Base-by-base conservation (phyloP, 2,329 filamentous ascomycete species). In the Pseudocercospora fijiensis region DNA sequence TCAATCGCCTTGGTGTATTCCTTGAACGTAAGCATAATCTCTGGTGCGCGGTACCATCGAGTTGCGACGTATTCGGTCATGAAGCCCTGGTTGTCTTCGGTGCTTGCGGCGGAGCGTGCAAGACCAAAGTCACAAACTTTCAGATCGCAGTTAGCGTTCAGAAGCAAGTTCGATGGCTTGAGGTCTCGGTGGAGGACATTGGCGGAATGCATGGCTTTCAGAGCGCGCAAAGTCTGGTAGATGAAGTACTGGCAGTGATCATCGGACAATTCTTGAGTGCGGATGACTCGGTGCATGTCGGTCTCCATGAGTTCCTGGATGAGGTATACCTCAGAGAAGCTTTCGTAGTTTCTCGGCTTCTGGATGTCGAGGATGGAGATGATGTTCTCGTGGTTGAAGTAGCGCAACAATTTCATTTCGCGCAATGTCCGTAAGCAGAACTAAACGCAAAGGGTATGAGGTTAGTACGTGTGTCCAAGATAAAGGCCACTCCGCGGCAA, bases 1-100 rank as follows among this genome's bases (percentile, higher is more conserved):
- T 99, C 95, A 75, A 99, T 99, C 49, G 95, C 95, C 81, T 98
- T 99, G 73, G 95, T 99, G 82, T 99, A 99, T 81, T 99, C 95
- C 83, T 99, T 98, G 84, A 98, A 99, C 11, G 95, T 99, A 82
- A 99, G 89, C 95, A 99, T 99, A 78, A 99, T 99, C 78, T 99
- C 95, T 3, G 95, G 95, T 5, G 95, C 95, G 79, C 95, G 92
- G 81, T 99, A 99, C 95, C 95, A 99, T 74, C 95, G 89, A 53
- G 95, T 99, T 58, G 95, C 95, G 62, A 99, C 95, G 77, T 99
- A 99, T 96, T 99, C 95, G 16, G 95, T 99, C 95, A 99, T 99
- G 86, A 99, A 99, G 22, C 95, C 95, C n/a, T 94, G 97, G 81
- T 99, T 99, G 79, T 99, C 95, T 76, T 99, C 95, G 71, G 96